These are phyloP conservation scores for Fusarium annulatum DNA, from an alignment of 2,329 filamentous ascomycete genomes.

Conservation along the genomic window DNA sequence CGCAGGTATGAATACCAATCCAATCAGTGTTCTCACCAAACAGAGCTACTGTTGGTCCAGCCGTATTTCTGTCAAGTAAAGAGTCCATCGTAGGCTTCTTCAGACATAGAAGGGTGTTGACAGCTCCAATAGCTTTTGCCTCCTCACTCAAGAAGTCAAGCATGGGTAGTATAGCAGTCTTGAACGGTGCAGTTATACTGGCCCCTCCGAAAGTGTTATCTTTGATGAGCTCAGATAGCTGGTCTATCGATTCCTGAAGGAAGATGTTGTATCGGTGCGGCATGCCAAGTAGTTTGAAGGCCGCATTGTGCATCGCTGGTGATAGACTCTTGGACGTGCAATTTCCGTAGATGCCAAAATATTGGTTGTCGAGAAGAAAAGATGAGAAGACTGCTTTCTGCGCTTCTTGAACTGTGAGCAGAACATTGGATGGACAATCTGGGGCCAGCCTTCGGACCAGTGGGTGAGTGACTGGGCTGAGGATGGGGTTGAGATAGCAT, in stretches of 20 bases:
- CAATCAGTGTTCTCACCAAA: conserved; percentile 11
- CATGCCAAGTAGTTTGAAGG: background rate
- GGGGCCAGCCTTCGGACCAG: background rate
- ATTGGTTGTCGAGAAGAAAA: background rate
- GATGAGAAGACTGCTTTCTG: background rate
- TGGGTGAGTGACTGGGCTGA: conserved; percentile 5
- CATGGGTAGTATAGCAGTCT: background rate
- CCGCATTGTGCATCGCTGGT: conserved; percentile 3
- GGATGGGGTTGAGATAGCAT: background rate
- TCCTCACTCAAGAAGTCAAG: conserved; percentile 10
- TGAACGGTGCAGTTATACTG: conserved; percentile 5
- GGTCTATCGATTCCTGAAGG: background rate
- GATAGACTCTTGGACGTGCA: background rate
- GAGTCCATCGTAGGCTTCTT: background rate
- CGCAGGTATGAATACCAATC: conserved; percentile 2
- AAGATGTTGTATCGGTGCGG: conserved; percentile 8
- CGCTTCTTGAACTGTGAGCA: background rate
- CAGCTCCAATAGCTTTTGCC: conserved; percentile 4
- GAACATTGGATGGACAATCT: background rate
- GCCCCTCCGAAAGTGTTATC: background rate
- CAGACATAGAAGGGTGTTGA: background rate
- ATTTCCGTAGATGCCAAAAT: conserved; percentile 11
- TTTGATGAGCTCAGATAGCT: background rate
- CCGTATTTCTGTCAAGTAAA: background rate
- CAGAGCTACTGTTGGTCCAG: background rate